A percentile compares a stretch with the other conserved stretches of the same genome.
These are phyloP conservation scores for Trichosporon ovoides DNA, from an alignment of 1,284 basidiomycete species.

Conservation along the genomic window DNA sequence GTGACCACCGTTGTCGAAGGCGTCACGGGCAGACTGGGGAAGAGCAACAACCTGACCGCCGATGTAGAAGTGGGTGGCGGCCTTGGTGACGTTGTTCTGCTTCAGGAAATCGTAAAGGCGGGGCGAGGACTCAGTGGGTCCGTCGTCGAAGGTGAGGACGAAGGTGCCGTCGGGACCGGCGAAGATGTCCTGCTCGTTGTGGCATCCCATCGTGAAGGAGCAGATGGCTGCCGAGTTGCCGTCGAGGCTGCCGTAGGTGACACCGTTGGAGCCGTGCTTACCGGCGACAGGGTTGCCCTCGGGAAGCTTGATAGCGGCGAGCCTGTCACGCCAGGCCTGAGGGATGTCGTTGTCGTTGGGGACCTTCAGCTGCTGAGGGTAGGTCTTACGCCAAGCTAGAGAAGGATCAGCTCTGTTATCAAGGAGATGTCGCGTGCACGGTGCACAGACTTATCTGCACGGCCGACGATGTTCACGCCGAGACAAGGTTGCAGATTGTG, in stretches of 20 bases:
- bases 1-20: slow-evolving; percentile 37
- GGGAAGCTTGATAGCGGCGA: slow-evolving; percentile 16
- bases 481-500: too few species aligned
- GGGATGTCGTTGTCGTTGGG: slow-evolving; percentile 21
- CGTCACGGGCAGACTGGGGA: slow-evolving; percentile 26
- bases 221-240: slow-evolving; percentile 36
- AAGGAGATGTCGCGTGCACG: background rate
- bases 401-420: background rate
- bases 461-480: too few species aligned
- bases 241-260: slow-evolving; percentile 25
- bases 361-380: slow-evolving; percentile 15
- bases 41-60: slow-evolving; percentile 17
- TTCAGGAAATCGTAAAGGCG: slow-evolving; percentile 53
- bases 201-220: slow-evolving; percentile 44
- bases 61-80: slow-evolving; percentile 54
- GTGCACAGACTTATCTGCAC: background rate
- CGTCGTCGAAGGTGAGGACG: slow-evolving; percentile 52
- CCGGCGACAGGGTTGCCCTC: slow-evolving; percentile 25
- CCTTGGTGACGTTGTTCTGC: slow-evolving; percentile 49
- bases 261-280: background rate
- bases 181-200: slow-evolving; percentile 30
- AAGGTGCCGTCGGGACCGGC: slow-evolving; percentile 36
- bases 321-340: slow-evolving; percentile 27
- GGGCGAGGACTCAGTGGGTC: slow-evolving; percentile 52
- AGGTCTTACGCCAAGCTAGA: slow-evolving; percentile 19